Evolutionary conservation across 2,329 filamentous ascomycete species (phyloP).

Genomic region (Aureobasidium sp.): DNA sequence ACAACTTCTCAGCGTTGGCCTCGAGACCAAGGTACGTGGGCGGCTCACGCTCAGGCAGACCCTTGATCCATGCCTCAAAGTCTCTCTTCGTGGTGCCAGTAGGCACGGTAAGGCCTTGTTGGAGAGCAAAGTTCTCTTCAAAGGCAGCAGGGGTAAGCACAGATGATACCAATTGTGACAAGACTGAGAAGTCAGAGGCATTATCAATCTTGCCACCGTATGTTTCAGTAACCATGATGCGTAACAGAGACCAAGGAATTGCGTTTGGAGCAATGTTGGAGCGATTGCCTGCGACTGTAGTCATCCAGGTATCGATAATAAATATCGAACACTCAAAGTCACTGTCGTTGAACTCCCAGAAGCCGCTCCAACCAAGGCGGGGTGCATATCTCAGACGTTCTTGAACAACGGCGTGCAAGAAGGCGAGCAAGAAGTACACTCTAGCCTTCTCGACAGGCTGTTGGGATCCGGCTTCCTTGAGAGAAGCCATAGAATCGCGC

Average conservation of each 20-base stretch:
- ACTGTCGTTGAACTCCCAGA: slow-evolving; percentile 99
- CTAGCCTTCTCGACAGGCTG: slow-evolving; percentile 84
- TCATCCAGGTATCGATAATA: slow-evolving; percentile 93
- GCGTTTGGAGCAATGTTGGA: slow-evolving; percentile 91
- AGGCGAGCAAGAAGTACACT: slow-evolving; percentile 83
- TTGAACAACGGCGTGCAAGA: slow-evolving; percentile 92
- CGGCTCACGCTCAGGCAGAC: slow-evolving; percentile 87
- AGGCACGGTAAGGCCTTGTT: slow-evolving; percentile 57
- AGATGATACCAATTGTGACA: slow-evolving; percentile 64
- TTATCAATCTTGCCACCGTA: slow-evolving; percentile 98
- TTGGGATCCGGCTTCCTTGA: slow-evolving; percentile 38
- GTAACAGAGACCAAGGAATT: slow-evolving; percentile 94
- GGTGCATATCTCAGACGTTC: slow-evolving; percentile 92
- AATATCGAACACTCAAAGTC: slow-evolving; percentile 96
- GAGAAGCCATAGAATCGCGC: slow-evolving; percentile 88
- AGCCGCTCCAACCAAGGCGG: slow-evolving; percentile 91
- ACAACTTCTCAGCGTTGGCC: slow-evolving; percentile 90
- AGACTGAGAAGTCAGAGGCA: slow-evolving; percentile 69
- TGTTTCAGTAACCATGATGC: slow-evolving; percentile 82
- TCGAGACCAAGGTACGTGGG: slow-evolving; percentile 91
- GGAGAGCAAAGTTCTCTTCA: slow-evolving; percentile 80
- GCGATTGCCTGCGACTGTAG: slow-evolving; percentile 70
- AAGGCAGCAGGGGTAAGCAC: slow-evolving; percentile 85
- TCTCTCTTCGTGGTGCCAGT: slow-evolving; percentile 74
- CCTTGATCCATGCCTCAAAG: slow-evolving; percentile 86